Evolutionary conservation across 1,284 basidiomycete species (phyloP).

Genomic region (Gomphus bonarii): DNA sequence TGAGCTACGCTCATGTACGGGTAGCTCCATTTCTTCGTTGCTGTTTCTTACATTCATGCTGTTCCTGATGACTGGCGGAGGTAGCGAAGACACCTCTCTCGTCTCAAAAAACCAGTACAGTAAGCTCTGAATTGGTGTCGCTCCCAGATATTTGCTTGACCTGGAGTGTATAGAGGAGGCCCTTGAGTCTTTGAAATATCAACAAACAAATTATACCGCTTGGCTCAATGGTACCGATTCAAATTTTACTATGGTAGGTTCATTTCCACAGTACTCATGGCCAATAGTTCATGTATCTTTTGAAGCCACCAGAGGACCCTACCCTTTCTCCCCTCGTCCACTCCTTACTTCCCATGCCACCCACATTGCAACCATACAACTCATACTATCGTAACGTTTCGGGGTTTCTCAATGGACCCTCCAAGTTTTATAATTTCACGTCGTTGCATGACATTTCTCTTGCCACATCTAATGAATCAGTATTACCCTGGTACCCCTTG

Average conservation of each 20-base stretch:
- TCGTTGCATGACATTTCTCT: slow-evolving; percentile 19
- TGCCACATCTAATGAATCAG: slow-evolving; percentile 23
- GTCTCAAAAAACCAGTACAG: slow-evolving; percentile 13
- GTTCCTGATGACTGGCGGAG: slow-evolving; percentile 47
- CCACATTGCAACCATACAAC: slow-evolving; percentile 31
- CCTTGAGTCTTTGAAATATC: slow-evolving; percentile 43
- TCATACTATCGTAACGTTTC: slow-evolving; percentile 71
- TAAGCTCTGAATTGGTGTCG: slow-evolving; percentile 8
- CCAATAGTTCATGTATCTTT: neutral
- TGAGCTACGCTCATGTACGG: neutral
- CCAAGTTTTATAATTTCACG: slow-evolving; percentile 55
- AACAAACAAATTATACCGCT: slow-evolving; percentile 58
- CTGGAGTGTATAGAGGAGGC: slow-evolving; percentile 26
- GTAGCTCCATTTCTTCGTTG: slow-evolving; percentile 59
- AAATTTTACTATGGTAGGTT: slow-evolving; percentile 60
- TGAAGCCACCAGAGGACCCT: slow-evolving; percentile 41
- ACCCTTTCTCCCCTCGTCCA: slow-evolving; percentile 39
- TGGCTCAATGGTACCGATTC: slow-evolving; percentile 62
- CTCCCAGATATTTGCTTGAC: neutral
- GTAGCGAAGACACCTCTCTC: slow-evolving; percentile 14
- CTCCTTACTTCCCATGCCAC: slow-evolving; percentile 32
- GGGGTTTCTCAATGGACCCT: slow-evolving; percentile 59
- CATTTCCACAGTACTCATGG: neutral
- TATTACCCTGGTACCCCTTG: slow-evolving; percentile 35
- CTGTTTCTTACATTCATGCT: slow-evolving; percentile 63